Evolutionary conservation across 2,329 filamentous ascomycete species (phyloP).

Genomic region (Tolypocladium ovalisporum): DNA sequence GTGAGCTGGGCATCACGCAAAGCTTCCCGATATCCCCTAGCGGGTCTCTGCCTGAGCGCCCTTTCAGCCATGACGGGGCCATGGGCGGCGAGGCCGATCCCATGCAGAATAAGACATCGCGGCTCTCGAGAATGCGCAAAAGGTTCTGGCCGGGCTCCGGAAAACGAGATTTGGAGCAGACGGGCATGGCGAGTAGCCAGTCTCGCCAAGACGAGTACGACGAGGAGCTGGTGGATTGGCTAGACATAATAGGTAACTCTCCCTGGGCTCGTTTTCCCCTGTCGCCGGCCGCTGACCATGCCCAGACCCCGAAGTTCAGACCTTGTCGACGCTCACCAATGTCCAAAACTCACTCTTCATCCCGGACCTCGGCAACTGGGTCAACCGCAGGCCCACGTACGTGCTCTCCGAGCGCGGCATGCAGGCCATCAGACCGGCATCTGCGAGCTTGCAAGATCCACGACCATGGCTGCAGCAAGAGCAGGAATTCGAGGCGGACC

Average conservation of each 20-base stretch:
- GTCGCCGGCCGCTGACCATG: conserved; percentile 1
- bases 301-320: conserved; percentile 71
- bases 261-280: neutral
- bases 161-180: conserved; percentile 1
- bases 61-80: neutral
- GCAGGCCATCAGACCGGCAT: conserved; percentile 7
- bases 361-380: conserved; percentile 62
- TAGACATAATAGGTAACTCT: conserved; percentile 26
- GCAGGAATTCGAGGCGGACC: neutral
- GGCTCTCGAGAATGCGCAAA: neutral
- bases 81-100: neutral
- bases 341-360: conserved; percentile 85
- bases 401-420: conserved; percentile 44
- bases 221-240: conserved; percentile 26
- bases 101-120: neutral
- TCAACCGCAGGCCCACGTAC: conserved; percentile 74
- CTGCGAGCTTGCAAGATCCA: conserved; percentile 7
- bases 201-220: conserved; percentile 21
- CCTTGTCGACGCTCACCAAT: conserved; percentile 75
- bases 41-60: conserved; percentile 13
- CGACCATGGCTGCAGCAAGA: neutral
- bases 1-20: conserved; percentile 18
- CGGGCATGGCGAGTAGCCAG: conserved; percentile 3
- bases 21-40: conserved; percentile 13
- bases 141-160: conserved; percentile 1